A percentile compares a stretch with the other conserved stretches of the same genome.
Conservation (phyloP, 371 early-diverging fungal species). For the Saksenaea oblongispora region DNA sequence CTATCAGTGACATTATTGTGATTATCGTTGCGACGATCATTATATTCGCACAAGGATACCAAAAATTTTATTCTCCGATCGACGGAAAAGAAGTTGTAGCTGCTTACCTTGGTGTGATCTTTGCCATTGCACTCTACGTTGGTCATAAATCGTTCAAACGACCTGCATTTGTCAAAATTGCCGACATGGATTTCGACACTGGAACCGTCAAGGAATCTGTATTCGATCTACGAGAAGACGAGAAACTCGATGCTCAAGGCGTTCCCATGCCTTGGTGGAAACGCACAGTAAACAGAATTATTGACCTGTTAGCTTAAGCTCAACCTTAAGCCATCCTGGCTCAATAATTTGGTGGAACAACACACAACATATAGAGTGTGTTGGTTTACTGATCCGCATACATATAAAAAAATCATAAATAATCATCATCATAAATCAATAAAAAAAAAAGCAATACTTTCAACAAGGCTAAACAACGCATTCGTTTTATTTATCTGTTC, state of each 20-base stretch:
- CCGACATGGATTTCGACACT: conserved; percentile 53
- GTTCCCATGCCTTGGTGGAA: conserved; percentile 30
- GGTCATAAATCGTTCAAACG: conserved; percentile 53
- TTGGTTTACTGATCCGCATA: conserved; percentile 3
- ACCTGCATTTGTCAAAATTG: conserved; percentile 34
- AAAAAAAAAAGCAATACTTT: not conserved
- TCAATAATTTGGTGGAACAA: not conserved
- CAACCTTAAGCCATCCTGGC: not conserved
- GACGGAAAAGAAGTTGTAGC: conserved; percentile 41
- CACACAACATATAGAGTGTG: not conserved
- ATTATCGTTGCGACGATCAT: conserved; percentile 63
- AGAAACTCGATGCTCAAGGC: conserved; percentile 24
- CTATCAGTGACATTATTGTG: conserved; percentile 70
- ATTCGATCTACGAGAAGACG: conserved; percentile 24
- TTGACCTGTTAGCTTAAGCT: conserved; percentile 25
- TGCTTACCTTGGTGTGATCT: conserved; percentile 56
- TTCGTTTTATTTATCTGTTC: not conserved
- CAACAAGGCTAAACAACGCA: not conserved
- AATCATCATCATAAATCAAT: not conserved
- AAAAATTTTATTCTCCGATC: conserved; percentile 51
- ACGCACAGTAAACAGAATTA: conserved; percentile 13
- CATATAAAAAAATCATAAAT: not conserved
- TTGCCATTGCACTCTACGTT: conserved; percentile 54
- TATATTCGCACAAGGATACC: conserved; percentile 72
- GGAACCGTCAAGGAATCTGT: conserved; percentile 32